Conservation (phyloP, 1,284 basidiomycete genomes). For the Boletus sp. region DNA sequence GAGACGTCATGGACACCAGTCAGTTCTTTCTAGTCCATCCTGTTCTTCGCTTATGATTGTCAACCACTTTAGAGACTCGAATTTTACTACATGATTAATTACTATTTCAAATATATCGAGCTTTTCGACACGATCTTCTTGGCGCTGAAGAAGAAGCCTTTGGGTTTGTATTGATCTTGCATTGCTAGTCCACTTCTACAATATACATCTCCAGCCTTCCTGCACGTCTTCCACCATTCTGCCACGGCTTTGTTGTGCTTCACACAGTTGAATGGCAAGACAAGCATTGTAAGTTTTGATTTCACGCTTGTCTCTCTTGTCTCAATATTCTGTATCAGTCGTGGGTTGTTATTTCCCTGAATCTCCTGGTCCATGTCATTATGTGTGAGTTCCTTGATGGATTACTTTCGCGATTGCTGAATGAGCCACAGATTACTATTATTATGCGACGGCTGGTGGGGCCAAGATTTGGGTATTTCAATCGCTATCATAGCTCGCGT, state of each 20-base stretch:
- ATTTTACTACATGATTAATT: conserved; percentile 98
- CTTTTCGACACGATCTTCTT: conserved; percentile 95
- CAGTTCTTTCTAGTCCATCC: conserved; percentile 30
- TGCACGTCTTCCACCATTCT: conserved; percentile 98
- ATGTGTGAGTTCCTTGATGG: conserved; percentile 73
- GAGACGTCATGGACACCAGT: conserved; percentile 81
- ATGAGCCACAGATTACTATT: conserved; percentile 80
- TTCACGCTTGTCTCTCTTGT: not conserved
- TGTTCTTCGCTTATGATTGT: conserved; percentile 9
- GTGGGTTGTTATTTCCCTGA: conserved; percentile 94
- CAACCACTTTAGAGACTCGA: conserved; percentile 60
- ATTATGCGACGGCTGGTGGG: conserved; percentile 93
- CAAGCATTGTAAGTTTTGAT: conserved; percentile 67
- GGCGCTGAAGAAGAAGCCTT: conserved; percentile 96
- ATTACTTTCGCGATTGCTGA: conserved; percentile 4
- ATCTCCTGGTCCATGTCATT: conserved; percentile 92
- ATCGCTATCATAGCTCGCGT: not conserved
- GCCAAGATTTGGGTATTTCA: conserved; percentile 88
- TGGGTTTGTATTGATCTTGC: conserved; percentile 53
- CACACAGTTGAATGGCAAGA: conserved; percentile 89
- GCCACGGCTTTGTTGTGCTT: conserved; percentile 97
- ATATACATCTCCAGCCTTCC: conserved; percentile 60
- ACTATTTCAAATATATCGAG: conserved; percentile 94
- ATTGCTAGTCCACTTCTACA: not conserved
- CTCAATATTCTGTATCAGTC: conserved; percentile 51